phyloP scores from a whole-genome alignment of 2,329 filamentous ascomycete genomes.

The Exophiala mesophila region DNA sequence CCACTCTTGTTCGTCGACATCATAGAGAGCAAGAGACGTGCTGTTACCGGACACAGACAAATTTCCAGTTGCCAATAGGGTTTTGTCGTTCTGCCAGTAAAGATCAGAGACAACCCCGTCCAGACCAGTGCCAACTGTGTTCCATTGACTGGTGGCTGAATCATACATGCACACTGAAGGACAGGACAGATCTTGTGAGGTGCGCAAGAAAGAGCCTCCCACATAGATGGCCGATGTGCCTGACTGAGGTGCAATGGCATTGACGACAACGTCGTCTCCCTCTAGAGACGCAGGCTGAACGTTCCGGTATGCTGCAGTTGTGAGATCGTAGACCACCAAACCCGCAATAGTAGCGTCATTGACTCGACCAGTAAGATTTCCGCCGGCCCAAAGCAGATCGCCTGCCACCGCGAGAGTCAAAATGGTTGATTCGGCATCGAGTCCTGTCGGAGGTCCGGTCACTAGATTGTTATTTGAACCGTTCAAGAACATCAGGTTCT shows the following conservation, averaged over 20 bases:
- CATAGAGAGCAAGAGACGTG: slow-evolving; percentile 67
- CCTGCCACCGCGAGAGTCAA: slow-evolving; percentile 63
- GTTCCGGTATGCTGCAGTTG: slow-evolving; percentile 54
- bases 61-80: slow-evolving; percentile 72
- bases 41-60: slow-evolving; percentile 62
- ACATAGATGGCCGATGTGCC: slow-evolving; percentile 73
- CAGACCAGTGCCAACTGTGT: slow-evolving; percentile 67
- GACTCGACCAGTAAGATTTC: slow-evolving; percentile 67
- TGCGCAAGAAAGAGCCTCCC: slow-evolving; percentile 70
- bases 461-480: slow-evolving; percentile 62
- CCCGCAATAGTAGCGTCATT: slow-evolving; percentile 62
- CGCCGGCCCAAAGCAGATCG: slow-evolving; percentile 74
- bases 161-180: slow-evolving; percentile 77
- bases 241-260: slow-evolving; percentile 68
- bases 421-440: slow-evolving; percentile 71
- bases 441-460: slow-evolving; percentile 61
- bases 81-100: slow-evolving; percentile 68
- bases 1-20: slow-evolving; percentile 64
- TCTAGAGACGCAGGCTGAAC: slow-evolving; percentile 70
- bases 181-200: slow-evolving; percentile 77
- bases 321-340: slow-evolving; percentile 74
- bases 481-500: slow-evolving; percentile 81
- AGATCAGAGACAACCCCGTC: slow-evolving; percentile 66
- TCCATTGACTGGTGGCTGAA: slow-evolving; percentile 68
- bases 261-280: slow-evolving; percentile 67